Base-by-base conservation (phyloP, 2,329 filamentous ascomycete genomes). In the Cladobotryum protrusum region DNA sequence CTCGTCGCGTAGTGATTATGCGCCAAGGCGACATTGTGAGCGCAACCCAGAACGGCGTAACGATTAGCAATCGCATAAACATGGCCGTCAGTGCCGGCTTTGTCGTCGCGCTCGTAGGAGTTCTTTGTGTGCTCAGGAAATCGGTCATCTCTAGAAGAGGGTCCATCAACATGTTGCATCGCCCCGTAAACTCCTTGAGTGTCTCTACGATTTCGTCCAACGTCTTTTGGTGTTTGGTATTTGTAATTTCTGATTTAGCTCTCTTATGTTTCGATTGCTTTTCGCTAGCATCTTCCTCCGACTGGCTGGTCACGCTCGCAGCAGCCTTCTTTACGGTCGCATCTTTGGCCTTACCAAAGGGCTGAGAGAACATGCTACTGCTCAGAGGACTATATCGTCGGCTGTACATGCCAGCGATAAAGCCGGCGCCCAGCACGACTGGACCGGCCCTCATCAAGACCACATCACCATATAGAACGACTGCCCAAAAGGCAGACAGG, bases 191-290 rank as follows among this genome's bases (percentile, higher is more conserved):
- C 57, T 90, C 83, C 65, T 90, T 89, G 41, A 99, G 72, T 0
- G 89, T 95, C 59, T 97, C 91, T 50, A 99, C 87, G 53, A 99
- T 99, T 71, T 99, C 93, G 65, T 99, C 93, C 47, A 99, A 71
- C 45, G 90, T 96, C 73, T 96, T 96, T 62, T 96, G 89, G 60
- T 93, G 88, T 52, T 86, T 84, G 39, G 84, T 85, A 53, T 78
- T 83, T 6, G 78, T 81, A 14, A 70, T 64, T 59, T 89, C 87
- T 8, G 75, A 78, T 34, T 68, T 64, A 17, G 69, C 70, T n/a
- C 72, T 65, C 48, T 68, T 66, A 55, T 78, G 77, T 17, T 66
- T 66, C 14, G 57, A 36, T 47, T 66, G 56, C 37, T 59, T 63
- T 32, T 65, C 63, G 35, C 58, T 47, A 15, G 57, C 44, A 35